Conservation (phyloP, 129 eudicot genomes). For the Chrysanthemum lavandulifolium region DNA sequence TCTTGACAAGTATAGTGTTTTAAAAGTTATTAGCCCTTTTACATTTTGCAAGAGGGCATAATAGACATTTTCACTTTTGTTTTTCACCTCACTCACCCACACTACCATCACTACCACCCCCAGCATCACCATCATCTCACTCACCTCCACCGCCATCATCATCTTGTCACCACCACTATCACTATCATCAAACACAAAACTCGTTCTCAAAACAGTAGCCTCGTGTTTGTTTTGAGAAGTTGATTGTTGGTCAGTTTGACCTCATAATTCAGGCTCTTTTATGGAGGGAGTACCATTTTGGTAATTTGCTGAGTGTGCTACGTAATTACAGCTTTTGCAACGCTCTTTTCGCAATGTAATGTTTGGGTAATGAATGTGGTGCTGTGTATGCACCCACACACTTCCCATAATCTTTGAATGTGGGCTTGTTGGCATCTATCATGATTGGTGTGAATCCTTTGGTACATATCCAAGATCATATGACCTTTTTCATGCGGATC, state of each 20-base stretch:
- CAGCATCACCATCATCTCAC: too few relatives aligned
- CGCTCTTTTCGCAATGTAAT: slow-evolving; percentile 68
- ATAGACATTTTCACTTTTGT: too few relatives aligned
- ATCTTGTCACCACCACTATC: too few relatives aligned
- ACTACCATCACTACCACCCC: too few relatives aligned
- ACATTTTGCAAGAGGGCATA: too few relatives aligned
- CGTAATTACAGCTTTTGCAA: slow-evolving; percentile 72
- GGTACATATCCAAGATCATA: slow-evolving; percentile 94
- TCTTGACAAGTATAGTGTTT: too few relatives aligned
- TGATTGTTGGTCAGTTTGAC: not conserved
- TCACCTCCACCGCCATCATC: too few relatives aligned
- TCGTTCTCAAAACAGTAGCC: too few relatives aligned
- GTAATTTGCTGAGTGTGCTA: slow-evolving; percentile 1
- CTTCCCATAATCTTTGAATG: slow-evolving; percentile 91
- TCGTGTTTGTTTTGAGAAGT: not conserved
- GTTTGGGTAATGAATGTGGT: slow-evolving; percentile 99
- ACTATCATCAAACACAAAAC: too few relatives aligned
- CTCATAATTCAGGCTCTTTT: not conserved
- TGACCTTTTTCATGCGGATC: slow-evolving; percentile 97
- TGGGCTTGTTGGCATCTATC: slow-evolving; percentile 82
- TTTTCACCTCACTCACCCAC: too few relatives aligned
- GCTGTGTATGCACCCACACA: slow-evolving; percentile 79
- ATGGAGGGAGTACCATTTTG: not conserved
- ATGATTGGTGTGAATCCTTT: slow-evolving; percentile 97
- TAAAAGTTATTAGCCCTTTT: too few relatives aligned